Conservation (phyloP, 371 early-diverging fungal species). For the Amoeboaphelidium protococcarum region DNA sequence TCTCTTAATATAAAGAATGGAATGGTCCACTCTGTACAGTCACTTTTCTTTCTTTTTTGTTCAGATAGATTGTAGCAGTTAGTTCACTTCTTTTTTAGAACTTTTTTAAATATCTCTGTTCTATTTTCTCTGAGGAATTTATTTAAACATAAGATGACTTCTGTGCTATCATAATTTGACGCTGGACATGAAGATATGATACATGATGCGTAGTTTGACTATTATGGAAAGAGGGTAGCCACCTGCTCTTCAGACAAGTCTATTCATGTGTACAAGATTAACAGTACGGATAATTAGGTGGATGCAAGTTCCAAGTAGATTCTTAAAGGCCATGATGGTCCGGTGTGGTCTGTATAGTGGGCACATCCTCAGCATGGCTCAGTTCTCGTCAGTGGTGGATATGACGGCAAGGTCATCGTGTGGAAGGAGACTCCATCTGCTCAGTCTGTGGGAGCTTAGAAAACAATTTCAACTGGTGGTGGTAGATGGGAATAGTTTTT, state of each 20-base stretch:
- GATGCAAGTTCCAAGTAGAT: slow-evolving; percentile 51
- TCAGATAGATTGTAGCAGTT: no score
- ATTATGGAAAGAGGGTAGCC: slow-evolving; percentile 82
- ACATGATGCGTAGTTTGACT: slow-evolving; percentile 94
- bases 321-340: slow-evolving; percentile 64
- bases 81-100: no score
- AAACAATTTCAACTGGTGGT: no score
- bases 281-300: slow-evolving; percentile 34
- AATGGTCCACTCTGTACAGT: no score
- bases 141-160: no score
- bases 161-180: slow-evolving; percentile 27
- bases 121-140: no score
- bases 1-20: no score
- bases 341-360: slow-evolving; percentile 99
- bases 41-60: no score
- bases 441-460: slow-evolving; percentile 60
- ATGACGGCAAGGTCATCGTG: slow-evolving; percentile 75
- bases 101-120: no score
- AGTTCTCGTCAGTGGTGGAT: slow-evolving; percentile 82
- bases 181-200: slow-evolving; percentile 84
- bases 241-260: slow-evolving; percentile 90
- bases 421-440: slow-evolving; percentile 52
- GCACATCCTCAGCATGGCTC: slow-evolving; percentile 91
- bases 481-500: neutral
- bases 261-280: slow-evolving; percentile 70